phyloP scores from a whole-genome alignment of 345 rosid genomes.

The Murraya paniculata region DNA sequence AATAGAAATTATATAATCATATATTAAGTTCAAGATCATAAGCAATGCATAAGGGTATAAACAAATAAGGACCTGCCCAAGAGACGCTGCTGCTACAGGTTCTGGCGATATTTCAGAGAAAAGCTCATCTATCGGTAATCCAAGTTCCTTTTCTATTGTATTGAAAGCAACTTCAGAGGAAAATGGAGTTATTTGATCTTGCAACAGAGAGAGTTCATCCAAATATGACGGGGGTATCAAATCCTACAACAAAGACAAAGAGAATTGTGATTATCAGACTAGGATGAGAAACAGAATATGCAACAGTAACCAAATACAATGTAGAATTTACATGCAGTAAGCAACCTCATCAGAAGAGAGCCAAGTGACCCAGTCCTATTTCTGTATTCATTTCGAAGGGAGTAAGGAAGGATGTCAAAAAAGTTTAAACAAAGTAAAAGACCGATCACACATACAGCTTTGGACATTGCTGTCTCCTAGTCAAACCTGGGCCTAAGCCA shows the following conservation, averaged over 20 bases:
- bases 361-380: neutral
- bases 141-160: slow-evolving; percentile 77
- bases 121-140: slow-evolving; percentile 58
- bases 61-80: slow-evolving; percentile 64
- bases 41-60: neutral
- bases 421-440: neutral
- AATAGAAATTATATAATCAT: slow-evolving; percentile 8
- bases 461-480: neutral
- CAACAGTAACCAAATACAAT: neutral
- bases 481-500: neutral
- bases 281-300: neutral
- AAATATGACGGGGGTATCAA: slow-evolving; percentile 81
- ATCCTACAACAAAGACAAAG: slow-evolving; percentile 47
- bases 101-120: slow-evolving; percentile 92
- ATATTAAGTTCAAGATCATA: slow-evolving; percentile 5
- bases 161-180: slow-evolving; percentile 73
- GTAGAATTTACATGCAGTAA: neutral
- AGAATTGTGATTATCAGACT: slow-evolving; percentile 1
- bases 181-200: slow-evolving; percentile 92
- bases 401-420: neutral
- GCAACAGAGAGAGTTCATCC: slow-evolving; percentile 82
- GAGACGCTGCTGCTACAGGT: slow-evolving; percentile 92
- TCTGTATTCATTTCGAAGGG: neutral
- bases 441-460: neutral
- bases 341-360: neutral